Conservation (phyloP, 2,329 filamentous ascomycete species). For the Colletotrichum lindemuthianum region DNA sequence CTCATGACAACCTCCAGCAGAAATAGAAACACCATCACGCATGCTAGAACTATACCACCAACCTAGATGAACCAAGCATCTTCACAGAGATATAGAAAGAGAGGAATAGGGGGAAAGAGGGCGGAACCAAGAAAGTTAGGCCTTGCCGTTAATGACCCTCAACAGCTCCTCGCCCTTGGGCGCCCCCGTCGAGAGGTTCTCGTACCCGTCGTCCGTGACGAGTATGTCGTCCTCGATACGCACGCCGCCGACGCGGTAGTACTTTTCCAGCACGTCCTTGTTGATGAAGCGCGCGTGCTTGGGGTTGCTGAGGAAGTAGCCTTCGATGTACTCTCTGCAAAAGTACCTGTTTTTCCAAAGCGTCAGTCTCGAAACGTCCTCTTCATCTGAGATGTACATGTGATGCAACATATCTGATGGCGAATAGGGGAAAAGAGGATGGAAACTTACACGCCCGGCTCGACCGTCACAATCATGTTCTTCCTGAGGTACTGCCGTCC, state of each 20-base stretch:
- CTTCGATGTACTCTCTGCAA: slow-evolving; percentile 76
- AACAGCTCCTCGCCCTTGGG: slow-evolving; percentile 81
- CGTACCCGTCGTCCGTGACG: slow-evolving; percentile 79
- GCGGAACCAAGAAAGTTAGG: neutral
- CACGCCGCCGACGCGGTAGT: slow-evolving; percentile 86
- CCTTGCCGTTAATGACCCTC: slow-evolving; percentile 62
- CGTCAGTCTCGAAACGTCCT: slow-evolving; percentile 1
- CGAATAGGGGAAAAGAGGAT: neutral
- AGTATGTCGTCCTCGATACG: slow-evolving; percentile 93
- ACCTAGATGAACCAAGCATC: too few relatives aligned
- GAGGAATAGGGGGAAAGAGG: neutral
- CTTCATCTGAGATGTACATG: too few relatives aligned
- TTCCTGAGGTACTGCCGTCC: slow-evolving; percentile 58
- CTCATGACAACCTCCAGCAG: too few relatives aligned
- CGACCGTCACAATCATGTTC: slow-evolving; percentile 80
- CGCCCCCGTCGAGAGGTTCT: slow-evolving; percentile 80
- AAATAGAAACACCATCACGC: too few relatives aligned
- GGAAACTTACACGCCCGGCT: slow-evolving; percentile 73
- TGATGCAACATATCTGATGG: neutral
- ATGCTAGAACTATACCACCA: too few relatives aligned
- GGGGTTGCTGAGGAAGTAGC: slow-evolving; percentile 69
- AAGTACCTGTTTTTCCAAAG: slow-evolving; percentile 68
- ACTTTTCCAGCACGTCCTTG: slow-evolving; percentile 69
- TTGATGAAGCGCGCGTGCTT: slow-evolving; percentile 73
- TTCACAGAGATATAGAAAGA: too few relatives aligned